These are phyloP conservation scores for Aspergillus pseudonomiae DNA, from an alignment of 2,329 filamentous ascomycete genomes.

Conservation along the genomic window DNA sequence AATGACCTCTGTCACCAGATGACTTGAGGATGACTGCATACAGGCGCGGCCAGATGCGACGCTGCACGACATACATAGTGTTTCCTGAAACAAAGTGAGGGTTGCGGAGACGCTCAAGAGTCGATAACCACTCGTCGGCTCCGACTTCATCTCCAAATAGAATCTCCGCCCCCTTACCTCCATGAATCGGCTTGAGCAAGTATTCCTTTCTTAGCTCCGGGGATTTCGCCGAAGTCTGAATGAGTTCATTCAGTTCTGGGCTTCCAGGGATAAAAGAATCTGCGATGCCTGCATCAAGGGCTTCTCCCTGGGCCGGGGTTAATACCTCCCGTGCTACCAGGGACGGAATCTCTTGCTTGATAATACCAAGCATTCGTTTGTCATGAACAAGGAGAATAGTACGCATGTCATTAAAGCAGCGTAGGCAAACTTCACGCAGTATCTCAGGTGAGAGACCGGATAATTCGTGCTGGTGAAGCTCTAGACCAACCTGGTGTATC, in stretches of 20 bases:
- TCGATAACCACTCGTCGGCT: slow-evolving; percentile 23
- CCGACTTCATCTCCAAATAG: slow-evolving; percentile 26
- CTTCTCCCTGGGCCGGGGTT: slow-evolving; percentile 16
- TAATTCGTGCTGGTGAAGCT: slow-evolving; percentile 36
- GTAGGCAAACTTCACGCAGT: slow-evolving; percentile 26
- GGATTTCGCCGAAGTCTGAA: slow-evolving; percentile 1
- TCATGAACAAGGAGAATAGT: slow-evolving; percentile 35
- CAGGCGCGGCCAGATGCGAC: slow-evolving; percentile 21
- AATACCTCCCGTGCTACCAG: slow-evolving; percentile 25
- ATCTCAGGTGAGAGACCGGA: slow-evolving; percentile 23
- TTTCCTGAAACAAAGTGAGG: slow-evolving; percentile 5
- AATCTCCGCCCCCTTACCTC: slow-evolving; percentile 29
- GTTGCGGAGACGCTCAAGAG: slow-evolving; percentile 21
- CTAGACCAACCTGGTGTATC: slow-evolving; percentile 30
- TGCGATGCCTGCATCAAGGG: slow-evolving; percentile 25
- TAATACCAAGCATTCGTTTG: slow-evolving; percentile 38
- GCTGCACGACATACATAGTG: slow-evolving; percentile 27
- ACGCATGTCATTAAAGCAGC: slow-evolving; percentile 36
- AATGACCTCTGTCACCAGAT: neutral
- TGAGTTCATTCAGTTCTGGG: slow-evolving; percentile 18
- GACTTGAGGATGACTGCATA: slow-evolving; percentile 25
- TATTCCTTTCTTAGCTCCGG: slow-evolving; percentile 23
- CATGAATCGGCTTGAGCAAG: slow-evolving; percentile 29
- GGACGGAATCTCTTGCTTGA: slow-evolving; percentile 25
- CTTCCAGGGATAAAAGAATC: slow-evolving; percentile 31